Evolutionary conservation across 306 rosid genomes (phyloP), one percentile per base, ranked within the genome.

Genomic region (Quercus engelmannii): DNA sequence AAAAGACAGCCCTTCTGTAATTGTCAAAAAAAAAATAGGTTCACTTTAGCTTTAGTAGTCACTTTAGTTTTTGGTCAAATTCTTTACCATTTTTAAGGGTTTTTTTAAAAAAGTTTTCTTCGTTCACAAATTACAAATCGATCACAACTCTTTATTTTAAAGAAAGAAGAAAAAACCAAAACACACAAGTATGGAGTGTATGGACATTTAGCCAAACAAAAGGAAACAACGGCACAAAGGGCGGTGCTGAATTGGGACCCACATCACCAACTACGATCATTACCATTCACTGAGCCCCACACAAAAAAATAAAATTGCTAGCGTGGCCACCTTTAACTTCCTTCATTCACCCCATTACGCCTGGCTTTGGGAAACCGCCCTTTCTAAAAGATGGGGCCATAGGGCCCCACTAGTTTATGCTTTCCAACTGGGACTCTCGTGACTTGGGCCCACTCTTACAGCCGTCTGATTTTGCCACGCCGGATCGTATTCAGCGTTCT

Each of bases 391-490:
- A 70, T 57, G 43, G 49, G 19, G 26, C 68, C 75, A 64, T 73
- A 3, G 76, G 90, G 93, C 31, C 89, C 92, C 88, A 65, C 84
- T 55, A 76, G 38, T 10, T 33, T 76, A 69, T 83, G 90, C 90
- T 90, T 88, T 88, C 88, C 89, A 93, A 87, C 81, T 86, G 74
- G 80, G 86, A 83, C 71, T 33, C 89, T 75, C 87, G 92, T 92
- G 91, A 86, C 76, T 56, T 54, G 11, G 88, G 88, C 89, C 83
- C 84, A 78, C 55, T 12, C 46, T 49, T 73, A 51, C 80, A 14
- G 80, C 88, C 79, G 76, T 82, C 46, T 0, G 52, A 83, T 85
- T 49, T 35, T 79, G 82, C 91, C 95, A 77, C 75, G 86, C 85
- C 87, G 78, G 88, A 76, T 55, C 54, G 31, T 75, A 71, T 55